Base-by-base conservation (phyloP, 495 filamentous ascomycete genomes). In the Astrothelium subdiscretum region DNA sequence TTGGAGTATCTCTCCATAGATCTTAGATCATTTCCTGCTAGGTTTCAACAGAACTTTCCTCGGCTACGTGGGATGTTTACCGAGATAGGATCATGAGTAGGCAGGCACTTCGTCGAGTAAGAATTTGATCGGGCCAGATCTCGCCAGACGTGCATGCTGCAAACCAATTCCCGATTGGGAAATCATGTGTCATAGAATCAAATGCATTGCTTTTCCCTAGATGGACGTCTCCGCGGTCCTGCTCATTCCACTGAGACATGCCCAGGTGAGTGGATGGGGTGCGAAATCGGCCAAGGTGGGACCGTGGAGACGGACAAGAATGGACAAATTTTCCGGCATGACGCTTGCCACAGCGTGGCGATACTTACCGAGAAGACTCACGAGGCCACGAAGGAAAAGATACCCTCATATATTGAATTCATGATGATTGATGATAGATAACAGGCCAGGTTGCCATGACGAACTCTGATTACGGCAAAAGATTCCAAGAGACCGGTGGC, bases 391-490 rank as follows among this genome's bases (percentile, higher is more conserved):
- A n/a, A n/a, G n/a, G n/a, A n/a, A n/a, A n/a, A n/a, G n/a, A n/a
- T n/a, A n/a, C n/a, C 35, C 8, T 38, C 35, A 38, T 8, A 38
- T 6, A 6, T 8, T 6, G 15, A 6, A 15, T 38, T 38, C 35
- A 38, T 15, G 35, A 1, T 38, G 35, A 48, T 48, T 48, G 43
- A 48, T 48, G 43, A 22, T 48, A 15, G 43, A 22, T 20, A n/a
- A 48, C 20, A 48, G n/a, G 43, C 43, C 43, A 20, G 43, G 10
- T 48, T 48, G 43, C 43, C 43, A 48, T 48, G 43, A 48, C 43
- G 43, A 48, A n/a, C 43, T 48, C 43, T 48, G n/a, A 48, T 48
- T 48, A 48, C 43, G 43, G 43, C n/a, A 48, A 48, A 48, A 48
- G 43, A 48, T 48, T 22, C 43, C 43, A 48, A 48, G 43, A 22